Evolutionary conservation across 345 rosid species (phyloP), one percentile per base, ranked within the genome.

Genomic region (Citrus cavaleriei): DNA sequence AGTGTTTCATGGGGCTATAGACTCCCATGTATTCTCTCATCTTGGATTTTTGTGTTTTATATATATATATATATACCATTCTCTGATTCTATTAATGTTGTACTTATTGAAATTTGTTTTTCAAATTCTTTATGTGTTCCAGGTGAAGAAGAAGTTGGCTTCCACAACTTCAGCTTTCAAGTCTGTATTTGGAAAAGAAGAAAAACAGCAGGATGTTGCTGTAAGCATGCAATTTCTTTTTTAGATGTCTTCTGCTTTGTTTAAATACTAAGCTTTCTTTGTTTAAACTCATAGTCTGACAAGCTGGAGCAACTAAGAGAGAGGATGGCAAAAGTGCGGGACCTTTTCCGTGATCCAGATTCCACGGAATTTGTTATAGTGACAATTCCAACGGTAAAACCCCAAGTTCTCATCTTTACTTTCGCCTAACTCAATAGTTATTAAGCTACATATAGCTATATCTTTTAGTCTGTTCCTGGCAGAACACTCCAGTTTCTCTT

Each of bases 351-450:
- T 30, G 89, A 89, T 79, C 76, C 83, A 30, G 77, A 86, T 70
- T 66, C 85, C 78, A 92, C 92, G 6, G 95, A 92, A 82, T 93
- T 93, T 86, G 79, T 92, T 84, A 91, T 92, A 77, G 97, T 93
- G 64, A 89, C 95, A 60, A 91, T 91, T 86, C 98, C 98, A 70
- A 87, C 93, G 84, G 98, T 93, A 92, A 86, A 67, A 61, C 81
- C 46, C 76, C 83, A 3, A 6, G 4, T 57, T 22, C 37, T 12
- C 60, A 54, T 28, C 25, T 42, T 18, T 24, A 37, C 68, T 35
- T 14, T 60, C 2, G 7, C 19, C 28, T 35, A 30, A 58, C 30
- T 34, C 59, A 28, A 70, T n/a, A 28, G 42, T 24, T 16, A 8
- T 27, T 9, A 70, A 70, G 37, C 14, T 24, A 30, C 25, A 28